phyloP scores from a whole-genome alignment of 768 basidiomycete genomes.

The Russula sp. region DNA sequence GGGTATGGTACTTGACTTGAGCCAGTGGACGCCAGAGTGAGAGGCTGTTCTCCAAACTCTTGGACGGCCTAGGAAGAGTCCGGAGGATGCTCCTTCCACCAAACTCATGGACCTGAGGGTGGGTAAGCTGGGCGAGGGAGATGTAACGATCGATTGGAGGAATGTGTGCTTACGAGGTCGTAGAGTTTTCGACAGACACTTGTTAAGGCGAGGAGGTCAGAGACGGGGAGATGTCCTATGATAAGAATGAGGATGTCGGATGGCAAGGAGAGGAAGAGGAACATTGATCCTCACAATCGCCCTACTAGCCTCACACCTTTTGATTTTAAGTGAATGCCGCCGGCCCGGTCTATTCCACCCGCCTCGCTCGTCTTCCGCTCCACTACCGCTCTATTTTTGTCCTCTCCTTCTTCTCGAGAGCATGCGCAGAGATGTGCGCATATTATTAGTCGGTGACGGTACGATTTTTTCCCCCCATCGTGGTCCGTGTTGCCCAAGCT shows the following conservation, averaged over 20 bases:
- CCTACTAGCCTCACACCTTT: not conserved
- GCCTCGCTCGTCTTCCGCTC: not conserved
- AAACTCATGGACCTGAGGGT: conserved; percentile 26
- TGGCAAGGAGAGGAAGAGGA: conserved; percentile 21
- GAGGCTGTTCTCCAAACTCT: conserved; percentile 23
- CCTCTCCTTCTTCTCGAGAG: conserved; percentile 24
- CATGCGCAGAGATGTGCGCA: conserved; percentile 92
- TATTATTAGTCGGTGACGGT: conserved; percentile 94
- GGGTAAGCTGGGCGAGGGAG: not conserved
- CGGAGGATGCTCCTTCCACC: conserved; percentile 24
- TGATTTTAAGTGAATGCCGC: not conserved
- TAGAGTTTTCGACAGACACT: conserved; percentile 17
- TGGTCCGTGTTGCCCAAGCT: conserved; percentile 14
- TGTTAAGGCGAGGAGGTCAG: conserved; percentile 25
- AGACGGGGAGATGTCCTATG: conserved; percentile 23
- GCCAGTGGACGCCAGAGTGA: conserved; percentile 24
- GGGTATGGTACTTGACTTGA: conserved; percentile 30
- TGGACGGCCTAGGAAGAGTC: conserved; percentile 19
- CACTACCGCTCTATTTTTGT: not conserved
- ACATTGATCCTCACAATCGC: not conserved
- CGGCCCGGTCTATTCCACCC: not conserved
- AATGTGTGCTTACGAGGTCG: conserved; percentile 17
- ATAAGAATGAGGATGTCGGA: conserved; percentile 28
- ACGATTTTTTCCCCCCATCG: conserved; percentile 33
- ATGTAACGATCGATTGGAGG: not conserved